phyloP scores from a whole-genome alignment of 1,139 yeast species.

The Candida sp. region DNA sequence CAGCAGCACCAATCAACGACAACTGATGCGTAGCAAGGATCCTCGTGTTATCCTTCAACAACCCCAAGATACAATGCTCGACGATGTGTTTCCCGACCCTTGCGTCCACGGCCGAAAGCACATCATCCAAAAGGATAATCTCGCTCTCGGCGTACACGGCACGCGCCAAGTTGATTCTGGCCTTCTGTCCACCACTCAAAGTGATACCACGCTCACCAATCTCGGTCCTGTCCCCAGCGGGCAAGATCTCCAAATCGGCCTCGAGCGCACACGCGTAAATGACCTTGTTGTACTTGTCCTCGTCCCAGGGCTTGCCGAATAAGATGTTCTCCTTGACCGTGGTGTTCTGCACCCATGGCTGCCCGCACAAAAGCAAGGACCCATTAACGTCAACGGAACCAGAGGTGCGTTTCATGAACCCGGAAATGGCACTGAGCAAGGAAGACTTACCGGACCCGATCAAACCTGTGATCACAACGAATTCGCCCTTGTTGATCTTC shows the following conservation, averaged over 20 bases:
- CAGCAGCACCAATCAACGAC: slow-evolving; percentile 46
- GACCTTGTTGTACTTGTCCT: slow-evolving; percentile 29
- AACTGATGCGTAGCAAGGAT: slow-evolving; percentile 53
- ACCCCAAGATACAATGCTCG: slow-evolving; percentile 39
- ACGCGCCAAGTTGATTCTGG: slow-evolving; percentile 49
- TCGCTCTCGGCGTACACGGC: slow-evolving; percentile 47
- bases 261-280: slow-evolving; percentile 40
- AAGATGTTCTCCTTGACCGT: slow-evolving; percentile 44
- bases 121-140: slow-evolving; percentile 48
- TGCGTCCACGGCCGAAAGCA: slow-evolving; percentile 54
- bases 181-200: slow-evolving; percentile 54
- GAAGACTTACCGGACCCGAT: slow-evolving; percentile 80
- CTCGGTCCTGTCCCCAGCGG: slow-evolving; percentile 50
- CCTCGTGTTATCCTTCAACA: slow-evolving; percentile 40
- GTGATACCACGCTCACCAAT: slow-evolving; percentile 55
- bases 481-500: slow-evolving; percentile 50
- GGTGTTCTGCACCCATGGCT: slow-evolving; percentile 52
- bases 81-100: slow-evolving; percentile 51
- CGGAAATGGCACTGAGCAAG: slow-evolving; percentile 56
- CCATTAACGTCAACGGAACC: slow-evolving; percentile 49
- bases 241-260: slow-evolving; percentile 39
- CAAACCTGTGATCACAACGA: slow-evolving; percentile 71
- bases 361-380: slow-evolving; percentile 48
- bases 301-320: slow-evolving; percentile 34
- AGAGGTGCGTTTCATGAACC: slow-evolving; percentile 50